Evolutionary conservation across 345 rosid species (phyloP).

Genomic region (Camelina hispida): DNA sequence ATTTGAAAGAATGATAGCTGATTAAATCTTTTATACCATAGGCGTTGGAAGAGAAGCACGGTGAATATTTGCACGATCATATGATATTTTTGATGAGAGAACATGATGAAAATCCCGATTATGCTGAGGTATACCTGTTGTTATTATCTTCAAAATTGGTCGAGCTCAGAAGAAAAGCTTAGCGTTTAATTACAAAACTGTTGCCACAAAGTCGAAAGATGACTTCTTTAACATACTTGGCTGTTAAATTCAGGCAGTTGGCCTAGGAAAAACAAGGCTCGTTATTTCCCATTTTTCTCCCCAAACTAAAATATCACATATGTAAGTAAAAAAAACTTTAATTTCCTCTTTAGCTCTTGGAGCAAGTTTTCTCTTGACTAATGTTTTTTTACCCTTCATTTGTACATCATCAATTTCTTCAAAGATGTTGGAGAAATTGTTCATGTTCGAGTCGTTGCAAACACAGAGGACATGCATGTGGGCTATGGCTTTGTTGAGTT

Average conservation of each 20-base stretch:
- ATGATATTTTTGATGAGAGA: background rate
- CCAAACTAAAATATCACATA: background rate
- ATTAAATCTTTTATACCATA: too few species aligned
- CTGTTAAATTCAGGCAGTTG: background rate
- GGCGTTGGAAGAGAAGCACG: background rate
- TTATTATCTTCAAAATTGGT: too few species aligned
- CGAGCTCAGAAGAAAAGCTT: too few species aligned
- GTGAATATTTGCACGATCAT: background rate
- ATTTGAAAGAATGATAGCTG: background rate
- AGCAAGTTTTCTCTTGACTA: background rate
- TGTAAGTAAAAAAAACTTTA: background rate
- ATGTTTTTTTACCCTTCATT: background rate
- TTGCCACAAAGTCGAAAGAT: background rate
- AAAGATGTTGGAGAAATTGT: background rate
- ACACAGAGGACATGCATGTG: too few species aligned
- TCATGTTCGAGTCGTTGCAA: background rate
- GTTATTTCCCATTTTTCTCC: background rate
- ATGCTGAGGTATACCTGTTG: too few species aligned
- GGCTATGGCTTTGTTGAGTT: too few species aligned
- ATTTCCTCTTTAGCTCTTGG: background rate
- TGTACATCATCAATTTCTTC: background rate
- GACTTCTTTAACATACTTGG: background rate
- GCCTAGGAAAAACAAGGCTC: background rate
- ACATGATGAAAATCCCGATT: too few species aligned
- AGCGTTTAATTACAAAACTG: too few species aligned